Conservation (phyloP, 192 early-diverging fungal species). For the Coemansia sp. region DNA sequence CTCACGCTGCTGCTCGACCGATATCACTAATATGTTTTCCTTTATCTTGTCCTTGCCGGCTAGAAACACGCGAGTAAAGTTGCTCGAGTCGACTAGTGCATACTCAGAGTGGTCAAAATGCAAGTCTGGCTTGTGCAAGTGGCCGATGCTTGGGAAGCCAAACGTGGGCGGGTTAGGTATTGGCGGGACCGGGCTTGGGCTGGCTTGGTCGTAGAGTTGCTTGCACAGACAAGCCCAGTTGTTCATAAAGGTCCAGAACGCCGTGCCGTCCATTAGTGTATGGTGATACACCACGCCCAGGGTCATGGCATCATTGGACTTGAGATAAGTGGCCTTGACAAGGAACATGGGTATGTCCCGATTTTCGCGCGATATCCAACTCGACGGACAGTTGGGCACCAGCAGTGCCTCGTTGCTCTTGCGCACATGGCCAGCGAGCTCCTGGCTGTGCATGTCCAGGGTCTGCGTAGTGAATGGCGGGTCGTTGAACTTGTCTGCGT, state of each 20-base stretch:
- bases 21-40: slow-evolving; percentile 19
- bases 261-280: slow-evolving; percentile 44
- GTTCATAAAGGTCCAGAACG: slow-evolving; percentile 47
- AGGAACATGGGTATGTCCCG: slow-evolving; percentile 38
- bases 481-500: slow-evolving; percentile 32
- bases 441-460: slow-evolving; percentile 16
- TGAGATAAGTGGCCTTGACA: slow-evolving; percentile 32
- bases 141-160: slow-evolving; percentile 25
- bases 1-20: slow-evolving; percentile 24
- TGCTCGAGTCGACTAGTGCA: slow-evolving; percentile 14
- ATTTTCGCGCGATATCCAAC: slow-evolving; percentile 11
- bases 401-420: slow-evolving; percentile 35
- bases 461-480: slow-evolving; percentile 35
- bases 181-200: neutral
- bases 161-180: slow-evolving; percentile 41
- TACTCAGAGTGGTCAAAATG: slow-evolving; percentile 41
- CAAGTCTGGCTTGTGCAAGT: slow-evolving; percentile 3
- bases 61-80: slow-evolving; percentile 22
- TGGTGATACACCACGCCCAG: slow-evolving; percentile 48
- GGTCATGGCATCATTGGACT: slow-evolving; percentile 15
- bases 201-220: neutral
- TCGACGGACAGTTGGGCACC: slow-evolving; percentile 17
- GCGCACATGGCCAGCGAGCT: slow-evolving; percentile 10
- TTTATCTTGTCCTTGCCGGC: slow-evolving; percentile 15
- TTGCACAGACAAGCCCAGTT: slow-evolving; percentile 43